These are phyloP conservation scores for Durio zibethinus DNA, from an alignment of 345 rosid genomes.

Conservation along the genomic window DNA sequence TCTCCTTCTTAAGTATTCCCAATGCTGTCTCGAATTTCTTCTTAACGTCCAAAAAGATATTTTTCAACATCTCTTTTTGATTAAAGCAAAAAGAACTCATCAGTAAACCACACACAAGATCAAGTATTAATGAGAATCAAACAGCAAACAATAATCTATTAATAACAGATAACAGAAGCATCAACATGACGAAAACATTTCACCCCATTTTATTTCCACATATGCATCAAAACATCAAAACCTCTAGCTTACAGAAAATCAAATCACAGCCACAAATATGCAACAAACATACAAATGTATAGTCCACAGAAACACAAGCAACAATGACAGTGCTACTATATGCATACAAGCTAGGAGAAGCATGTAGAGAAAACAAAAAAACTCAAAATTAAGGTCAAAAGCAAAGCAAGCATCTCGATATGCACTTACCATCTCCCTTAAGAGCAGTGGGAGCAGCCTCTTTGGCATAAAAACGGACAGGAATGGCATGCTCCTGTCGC, in stretches of 20 bases:
- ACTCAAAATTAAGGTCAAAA: background rate
- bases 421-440: constrained; percentile 82
- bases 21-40: constrained; percentile 77
- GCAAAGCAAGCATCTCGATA: background rate
- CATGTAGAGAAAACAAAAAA: background rate
- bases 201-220: background rate
- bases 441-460: constrained; percentile 60
- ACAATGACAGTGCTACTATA: background rate
- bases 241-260: background rate
- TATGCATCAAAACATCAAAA: background rate
- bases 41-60: constrained; percentile 79
- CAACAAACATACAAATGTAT: background rate
- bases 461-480: constrained; percentile 69
- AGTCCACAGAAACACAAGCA: background rate
- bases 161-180: background rate
- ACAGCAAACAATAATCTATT: background rate
- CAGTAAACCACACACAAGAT: constrained; percentile 1
- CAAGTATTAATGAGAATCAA: background rate
- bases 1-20: constrained; percentile 78
- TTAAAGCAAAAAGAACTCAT: constrained; percentile 16
- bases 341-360: background rate
- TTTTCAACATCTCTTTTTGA: constrained; percentile 81
- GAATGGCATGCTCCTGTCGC: constrained; percentile 48
- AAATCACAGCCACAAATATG: background rate
- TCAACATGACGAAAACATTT: background rate